Evolutionary conservation across 2,329 filamentous ascomycete genomes (phyloP).

Genomic region (Colletotrichum navitas): DNA sequence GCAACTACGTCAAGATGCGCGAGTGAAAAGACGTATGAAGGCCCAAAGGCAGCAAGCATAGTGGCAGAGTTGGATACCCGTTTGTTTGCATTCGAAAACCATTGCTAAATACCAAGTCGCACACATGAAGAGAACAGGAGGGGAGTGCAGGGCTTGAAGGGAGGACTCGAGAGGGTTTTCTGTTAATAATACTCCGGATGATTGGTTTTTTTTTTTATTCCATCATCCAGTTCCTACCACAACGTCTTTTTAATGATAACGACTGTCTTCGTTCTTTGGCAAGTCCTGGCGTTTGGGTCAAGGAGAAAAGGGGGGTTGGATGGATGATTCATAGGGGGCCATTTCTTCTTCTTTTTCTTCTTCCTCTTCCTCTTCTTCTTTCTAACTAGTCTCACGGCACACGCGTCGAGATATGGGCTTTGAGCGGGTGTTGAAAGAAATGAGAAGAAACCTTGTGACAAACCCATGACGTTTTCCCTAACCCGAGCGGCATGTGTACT

Average conservation of each 20-base stretch:
- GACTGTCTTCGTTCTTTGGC: constrained; percentile 6
- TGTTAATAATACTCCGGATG: constrained; percentile 40
- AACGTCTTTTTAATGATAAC: constrained; percentile 32
- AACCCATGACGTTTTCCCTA: background rate
- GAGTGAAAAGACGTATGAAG: constrained; percentile 55
- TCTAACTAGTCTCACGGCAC: constrained; percentile 24
- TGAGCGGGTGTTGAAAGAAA: background rate
- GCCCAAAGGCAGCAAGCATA: constrained; percentile 1
- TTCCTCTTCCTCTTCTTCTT: constrained; percentile 6
- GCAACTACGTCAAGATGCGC: constrained; percentile 78
- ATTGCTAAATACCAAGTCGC: constrained; percentile 11
- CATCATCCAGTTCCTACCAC: constrained; percentile 29
- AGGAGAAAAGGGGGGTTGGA: background rate
- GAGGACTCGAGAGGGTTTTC: background rate
- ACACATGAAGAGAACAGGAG: background rate
- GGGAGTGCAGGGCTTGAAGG: background rate
- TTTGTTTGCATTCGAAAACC: constrained; percentile 6
- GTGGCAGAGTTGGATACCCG: constrained; percentile 30
- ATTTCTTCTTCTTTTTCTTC: constrained; percentile 3
- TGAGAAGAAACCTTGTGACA: background rate
- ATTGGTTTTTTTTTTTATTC: background rate
- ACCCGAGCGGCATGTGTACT: background rate
- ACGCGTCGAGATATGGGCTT: constrained; percentile 22
- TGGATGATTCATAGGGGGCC: background rate
- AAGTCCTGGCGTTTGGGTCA: constrained; percentile 31